A percentile compares a stretch with the other conserved stretches of the same genome.
Evolutionary conservation across 176 grass and related monocot genomes (phyloP).

Genomic region (Bonia amplexicaulis): DNA sequence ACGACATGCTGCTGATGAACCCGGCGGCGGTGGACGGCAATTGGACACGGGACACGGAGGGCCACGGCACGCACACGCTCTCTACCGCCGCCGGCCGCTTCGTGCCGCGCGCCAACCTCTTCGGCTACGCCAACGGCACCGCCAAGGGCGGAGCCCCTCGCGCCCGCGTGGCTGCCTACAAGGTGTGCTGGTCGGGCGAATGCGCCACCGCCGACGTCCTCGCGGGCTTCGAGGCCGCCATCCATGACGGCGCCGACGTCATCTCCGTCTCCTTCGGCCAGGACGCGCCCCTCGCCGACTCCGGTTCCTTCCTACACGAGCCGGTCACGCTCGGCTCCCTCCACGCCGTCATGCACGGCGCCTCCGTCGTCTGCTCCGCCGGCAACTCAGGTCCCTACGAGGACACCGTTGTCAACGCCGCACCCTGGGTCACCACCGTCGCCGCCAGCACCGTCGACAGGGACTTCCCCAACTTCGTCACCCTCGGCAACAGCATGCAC

Average conservation of each 20-base stretch:
- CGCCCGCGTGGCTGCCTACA: conserved; percentile 66
- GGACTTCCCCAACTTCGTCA: conserved; percentile 53
- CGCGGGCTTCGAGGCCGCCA: conserved; percentile 66
- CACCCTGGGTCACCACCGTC: conserved; percentile 79
- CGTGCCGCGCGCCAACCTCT: conserved; percentile 56
- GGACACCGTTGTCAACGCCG: conserved; percentile 43
- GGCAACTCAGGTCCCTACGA: conserved; percentile 53
- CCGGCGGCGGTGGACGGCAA: background rate
- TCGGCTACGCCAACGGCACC: conserved; percentile 61
- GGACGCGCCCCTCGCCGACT: background rate
- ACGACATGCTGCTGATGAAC: conserved; percentile 10
- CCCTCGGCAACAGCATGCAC: conserved; percentile 38
- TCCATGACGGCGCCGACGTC: conserved; percentile 65
- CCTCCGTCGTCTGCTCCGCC: conserved; percentile 63
- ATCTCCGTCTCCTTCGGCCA: conserved; percentile 65
- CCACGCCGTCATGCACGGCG: conserved; percentile 48
- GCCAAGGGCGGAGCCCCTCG: conserved; percentile 62
- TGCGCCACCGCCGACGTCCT: conserved; percentile 63
- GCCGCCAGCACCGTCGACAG: conserved; percentile 75
- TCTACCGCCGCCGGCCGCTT: conserved; percentile 62
- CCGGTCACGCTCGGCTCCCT: conserved; percentile 57
- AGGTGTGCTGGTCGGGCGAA: conserved; percentile 52
- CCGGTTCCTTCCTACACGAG: conserved; percentile 17
- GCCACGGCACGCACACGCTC: conserved; percentile 85
- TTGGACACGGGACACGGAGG: conserved; percentile 60